Base-by-base conservation (phyloP, 805 yeast species). In the Cyberlindnera galapagoensis region DNA sequence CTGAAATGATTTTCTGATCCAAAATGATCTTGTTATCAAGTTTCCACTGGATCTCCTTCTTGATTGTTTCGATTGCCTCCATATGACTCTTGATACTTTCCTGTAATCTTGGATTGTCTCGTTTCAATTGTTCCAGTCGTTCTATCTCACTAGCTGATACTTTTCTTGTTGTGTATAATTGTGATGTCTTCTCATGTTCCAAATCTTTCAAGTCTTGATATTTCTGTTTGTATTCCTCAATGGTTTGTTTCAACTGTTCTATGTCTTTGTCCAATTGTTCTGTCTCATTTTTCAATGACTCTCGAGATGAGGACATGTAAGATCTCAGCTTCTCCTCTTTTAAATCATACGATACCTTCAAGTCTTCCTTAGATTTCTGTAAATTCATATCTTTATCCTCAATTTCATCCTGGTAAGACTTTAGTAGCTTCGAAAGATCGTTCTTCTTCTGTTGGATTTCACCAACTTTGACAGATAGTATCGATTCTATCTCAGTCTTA, bases 1-100 rank as follows among this genome's bases (percentile, higher is more conserved):
- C 75, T 14, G 56, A 52, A 1, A 66, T 50, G 8, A 78, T 52
- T 20, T 59, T 52, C 8, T 56, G 54, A 19, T 61, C 60, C 9
- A 63, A 52, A 10, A 42, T 47, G 4, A 45, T 43, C 9, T 58
- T 48, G 11, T 58, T 56, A 7, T 40, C 34, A 15, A 46, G 43
- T 6, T 70, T 65, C 27, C 44, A 44, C 7, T 31, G 36, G 18
- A 46, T 43, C 2, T 43, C 43, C 6, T 31, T 31, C 18, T 46
- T 29, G 33, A 61, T 27, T 4, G 43, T 35, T 10, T 30, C 21
- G 3, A 50, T 35, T 18, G 33, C 29, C 4, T 35, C 31, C 6
- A 49, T 44, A 19, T 52, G 46, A 3, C 17, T n/a, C 8, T 22
- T 18, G 19, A 30, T 30, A 13, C 17, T 12, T 6, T 23, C 20